phyloP scores from a whole-genome alignment of 2,329 filamentous ascomycete genomes.

The Claviceps lovelessii region DNA sequence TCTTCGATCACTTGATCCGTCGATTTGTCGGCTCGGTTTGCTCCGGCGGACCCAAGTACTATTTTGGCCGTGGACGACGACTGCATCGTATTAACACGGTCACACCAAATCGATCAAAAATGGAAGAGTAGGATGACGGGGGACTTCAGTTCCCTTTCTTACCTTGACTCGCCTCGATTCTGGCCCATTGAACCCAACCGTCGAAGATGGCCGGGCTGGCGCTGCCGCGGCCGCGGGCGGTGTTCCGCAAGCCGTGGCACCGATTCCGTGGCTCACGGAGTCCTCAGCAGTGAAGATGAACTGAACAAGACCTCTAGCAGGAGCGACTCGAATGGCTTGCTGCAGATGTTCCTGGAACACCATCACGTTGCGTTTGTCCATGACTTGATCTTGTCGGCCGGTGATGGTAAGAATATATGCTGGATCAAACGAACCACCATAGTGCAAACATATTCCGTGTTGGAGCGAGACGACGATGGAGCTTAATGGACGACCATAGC shows the following conservation, averaged over 20 bases:
- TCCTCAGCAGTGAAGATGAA: conserved; percentile 59
- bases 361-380: conserved; percentile 66
- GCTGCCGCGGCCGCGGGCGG: not conserved
- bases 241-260: conserved; percentile 50
- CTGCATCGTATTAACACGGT: not conserved
- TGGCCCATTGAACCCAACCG: not conserved
- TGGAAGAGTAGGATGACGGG: not conserved
- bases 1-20: not conserved
- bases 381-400: conserved; percentile 53
- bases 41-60: not conserved
- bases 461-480: conserved; percentile 64
- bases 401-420: conserved; percentile 67
- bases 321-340: conserved; percentile 51
- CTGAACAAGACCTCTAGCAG: conserved; percentile 55
- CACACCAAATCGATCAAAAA: not conserved
- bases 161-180: not conserved
- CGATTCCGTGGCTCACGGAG: conserved; percentile 55
- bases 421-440: conserved; percentile 61
- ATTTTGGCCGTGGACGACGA: not conserved
- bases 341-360: conserved; percentile 63
- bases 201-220: not conserved
- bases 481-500: conserved; percentile 60
- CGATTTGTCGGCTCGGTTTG: not conserved
- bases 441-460: conserved; percentile 60
- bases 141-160: not conserved